Base-by-base conservation (phyloP, 2,329 filamentous ascomycete genomes). In the Arthrocladium fulminans region DNA sequence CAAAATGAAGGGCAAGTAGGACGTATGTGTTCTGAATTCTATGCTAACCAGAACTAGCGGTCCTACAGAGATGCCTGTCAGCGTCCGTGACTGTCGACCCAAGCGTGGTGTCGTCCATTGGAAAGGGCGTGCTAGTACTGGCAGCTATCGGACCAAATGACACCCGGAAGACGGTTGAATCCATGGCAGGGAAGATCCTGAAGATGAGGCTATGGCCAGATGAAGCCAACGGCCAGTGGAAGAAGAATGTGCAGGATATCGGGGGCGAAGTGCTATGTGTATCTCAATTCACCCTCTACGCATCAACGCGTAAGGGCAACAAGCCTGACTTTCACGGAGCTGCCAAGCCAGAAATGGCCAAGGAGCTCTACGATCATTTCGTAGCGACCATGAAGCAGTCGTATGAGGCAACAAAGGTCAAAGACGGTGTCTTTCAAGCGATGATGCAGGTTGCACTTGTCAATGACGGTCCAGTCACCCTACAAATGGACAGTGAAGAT, bases 401-500 rank as follows among this genome's bases (percentile, higher is more conserved):
- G 2, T 94, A 97, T 64, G 66, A 72, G 3, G 66, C 77, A 5
- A 85, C 88, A 7, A 82, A 76, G 54, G 89, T 98, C 50, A 88
- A 95, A 64, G 84, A 98, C 63, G 92, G 94, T n/a, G 81, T 90
- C 24, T 98, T 98, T 65, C 90, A 95, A 63, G 92, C 92, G 43
- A 96, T 94, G 89, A 98, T 98, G 92, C 84, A 97, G 62, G 90
- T 98, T 50, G 84, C 86, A 42, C 69, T 96, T 24, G 81, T 96
- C 43, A 97, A 97, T 57, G 90, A 97, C 60, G 79, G 80, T 61
- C 80, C 80, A 70, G 79, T 83, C 19, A 64, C 61, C 0, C 44
- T 63, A n/a, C 70, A 73, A 55, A 68, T 73, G 51, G 45, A 48
- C 20, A 48, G 20, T 24, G 45, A 48, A 17, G 37, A 41, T 20